These are phyloP conservation scores for Solanum pinnatisectum DNA, from an alignment of 257 asterid genomes.

Conservation along the genomic window DNA sequence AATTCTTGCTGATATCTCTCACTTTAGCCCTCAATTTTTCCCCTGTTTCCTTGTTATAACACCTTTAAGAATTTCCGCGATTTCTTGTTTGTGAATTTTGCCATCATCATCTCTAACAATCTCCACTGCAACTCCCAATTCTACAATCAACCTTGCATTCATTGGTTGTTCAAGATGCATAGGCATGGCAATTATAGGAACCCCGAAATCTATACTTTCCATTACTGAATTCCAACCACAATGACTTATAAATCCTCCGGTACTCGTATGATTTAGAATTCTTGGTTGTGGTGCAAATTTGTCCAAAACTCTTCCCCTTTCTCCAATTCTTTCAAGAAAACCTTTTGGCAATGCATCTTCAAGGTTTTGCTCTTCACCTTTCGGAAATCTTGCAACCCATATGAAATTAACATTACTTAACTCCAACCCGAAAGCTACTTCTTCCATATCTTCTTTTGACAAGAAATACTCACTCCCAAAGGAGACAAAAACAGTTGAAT, in stretches of 20 bases:
- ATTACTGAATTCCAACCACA: too few species aligned
- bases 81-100: slow-evolving; percentile 3
- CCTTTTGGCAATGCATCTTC: slow-evolving; percentile 26
- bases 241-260: too few species aligned
- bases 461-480: slow-evolving; percentile 53
- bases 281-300: too few species aligned
- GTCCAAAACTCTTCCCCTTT: not conserved
- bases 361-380: slow-evolving; percentile 4
- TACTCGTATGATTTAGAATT: too few species aligned
- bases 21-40: slow-evolving; percentile 2
- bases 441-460: slow-evolving; percentile 31
- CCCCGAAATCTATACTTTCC: not conserved
- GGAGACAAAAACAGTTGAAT: slow-evolving; percentile 35
- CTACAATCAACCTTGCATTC: not conserved
- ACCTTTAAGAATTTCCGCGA: slow-evolving; percentile 6
- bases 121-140: slow-evolving; percentile 13
- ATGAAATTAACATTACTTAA: slow-evolving; percentile 22
- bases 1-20: slow-evolving; percentile 14
- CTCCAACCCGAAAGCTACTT: slow-evolving; percentile 17
- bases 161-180: not conserved
- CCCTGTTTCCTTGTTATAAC: slow-evolving; percentile 1
- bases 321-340: slow-evolving; percentile 23
- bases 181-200: not conserved
- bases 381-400: slow-evolving; percentile 39
- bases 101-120: slow-evolving; percentile 12